Percentiles rank a stretch among this genome's conserved stretches.
phyloP scores from a whole-genome alignment of 1,284 basidiomycete genomes.

The Sphaerobolus stellatus region DNA sequence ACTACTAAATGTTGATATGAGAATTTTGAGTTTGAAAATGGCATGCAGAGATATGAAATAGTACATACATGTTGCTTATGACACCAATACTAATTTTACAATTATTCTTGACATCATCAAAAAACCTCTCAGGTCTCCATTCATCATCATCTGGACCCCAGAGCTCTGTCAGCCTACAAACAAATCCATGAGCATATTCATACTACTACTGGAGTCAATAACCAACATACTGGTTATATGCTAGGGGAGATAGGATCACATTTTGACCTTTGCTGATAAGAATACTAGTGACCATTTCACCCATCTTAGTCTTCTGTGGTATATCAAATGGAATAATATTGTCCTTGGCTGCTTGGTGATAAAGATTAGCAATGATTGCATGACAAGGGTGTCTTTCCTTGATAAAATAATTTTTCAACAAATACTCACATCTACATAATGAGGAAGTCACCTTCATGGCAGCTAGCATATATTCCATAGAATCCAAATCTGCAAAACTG shows the following conservation, averaged over 20 bases:
- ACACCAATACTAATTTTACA: slow-evolving; percentile 20
- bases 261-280: slow-evolving; percentile 12
- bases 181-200: not conserved
- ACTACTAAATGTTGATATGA: slow-evolving; percentile 6
- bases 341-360: slow-evolving; percentile 18
- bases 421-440: no score
- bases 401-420: no score
- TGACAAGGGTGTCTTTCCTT: slow-evolving; percentile 35
- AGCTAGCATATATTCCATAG: slow-evolving; percentile 27
- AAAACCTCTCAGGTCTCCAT: slow-evolving; percentile 26
- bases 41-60: no score
- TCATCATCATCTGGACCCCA: slow-evolving; percentile 27
- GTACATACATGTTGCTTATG: slow-evolving; percentile 25
- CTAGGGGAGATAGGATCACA: slow-evolving; percentile 29
- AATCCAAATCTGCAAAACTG: slow-evolving; percentile 14
- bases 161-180: not conserved
- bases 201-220: not conserved
- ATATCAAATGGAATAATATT: slow-evolving; percentile 14
- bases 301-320: not conserved
- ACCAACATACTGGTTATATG: slow-evolving; percentile 14
- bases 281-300: not conserved
- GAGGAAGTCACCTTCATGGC: not conserved
- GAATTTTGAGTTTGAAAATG: no score
- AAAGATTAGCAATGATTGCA: slow-evolving; percentile 38
- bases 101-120: slow-evolving; percentile 9